A percentile compares a stretch with the other conserved stretches of the same genome.
These are phyloP conservation scores for Tanacetum coccineum DNA, from an alignment of 129 eudicot genomes.

Conservation along the genomic window DNA sequence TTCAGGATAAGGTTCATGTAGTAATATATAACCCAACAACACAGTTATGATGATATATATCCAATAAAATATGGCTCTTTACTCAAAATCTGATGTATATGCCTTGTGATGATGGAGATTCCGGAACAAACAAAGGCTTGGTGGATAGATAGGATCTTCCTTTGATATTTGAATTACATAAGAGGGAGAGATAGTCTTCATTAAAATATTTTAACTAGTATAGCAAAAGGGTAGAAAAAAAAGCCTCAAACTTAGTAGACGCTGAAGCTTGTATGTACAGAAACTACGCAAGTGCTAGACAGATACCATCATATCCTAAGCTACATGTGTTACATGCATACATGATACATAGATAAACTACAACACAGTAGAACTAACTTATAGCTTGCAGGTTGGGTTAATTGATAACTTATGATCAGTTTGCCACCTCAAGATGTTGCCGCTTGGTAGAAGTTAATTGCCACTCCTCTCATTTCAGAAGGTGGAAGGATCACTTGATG, in stretches of 20 bases:
- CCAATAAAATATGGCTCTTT: no score
- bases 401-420: no score
- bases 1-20: no score
- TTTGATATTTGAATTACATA: background rate
- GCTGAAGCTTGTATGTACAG: conserved; percentile 17
- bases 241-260: conserved; percentile 23
- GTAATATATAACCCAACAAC: no score
- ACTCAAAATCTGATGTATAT: background rate
- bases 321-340: background rate
- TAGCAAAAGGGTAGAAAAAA: conserved; percentile 24
- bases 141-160: background rate
- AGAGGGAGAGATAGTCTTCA: background rate
- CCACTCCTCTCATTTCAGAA: conserved; percentile 21
- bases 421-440: conserved; percentile 28
- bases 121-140: background rate
- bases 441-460: conserved; percentile 33
- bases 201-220: conserved; percentile 15
- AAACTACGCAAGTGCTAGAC: conserved; percentile 22
- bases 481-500: conserved; percentile 31
- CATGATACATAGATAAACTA: conserved; percentile 16
- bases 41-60: no score
- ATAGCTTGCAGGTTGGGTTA: conserved; percentile 13
- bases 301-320: conserved; percentile 15
- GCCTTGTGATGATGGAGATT: background rate
- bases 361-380: conserved; percentile 12